Base-by-base conservation (phyloP, 2,329 filamentous ascomycete genomes). In the Colletotrichum tropicale region DNA sequence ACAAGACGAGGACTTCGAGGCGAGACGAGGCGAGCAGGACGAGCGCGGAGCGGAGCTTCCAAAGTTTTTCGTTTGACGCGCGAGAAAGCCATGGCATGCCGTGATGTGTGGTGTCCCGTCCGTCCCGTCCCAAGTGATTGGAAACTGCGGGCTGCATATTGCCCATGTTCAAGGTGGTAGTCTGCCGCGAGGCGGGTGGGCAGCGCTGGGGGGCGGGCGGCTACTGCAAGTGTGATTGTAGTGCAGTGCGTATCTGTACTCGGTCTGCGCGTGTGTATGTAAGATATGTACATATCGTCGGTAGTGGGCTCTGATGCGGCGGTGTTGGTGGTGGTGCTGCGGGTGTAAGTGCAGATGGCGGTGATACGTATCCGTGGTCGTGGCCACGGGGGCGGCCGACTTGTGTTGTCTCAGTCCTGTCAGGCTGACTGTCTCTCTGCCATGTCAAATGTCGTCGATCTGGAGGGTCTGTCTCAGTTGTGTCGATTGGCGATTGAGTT, bases 401-500 rank as follows among this genome's bases (percentile, higher is more conserved):
- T 60, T 30, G 15, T n/a, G 16, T 32, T 72, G 73, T 72, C 73
- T 75, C 64, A 66, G 72, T 55, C 36, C 56, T 72, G 56, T 64
- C 69, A 69, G 32, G 66, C 26, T 52, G 70, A 8, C 32, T 74
- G 70, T 55, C 60, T 66, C 58, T 65, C 38, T 72, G 48, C 18
- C 43, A 48, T 65, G 70, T 65, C 70, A 69, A 56, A 58, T 75
- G 48, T 56, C 58, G 62, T 68, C 73, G 74, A 74, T 75, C 69
- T 64, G 21, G 56, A 73, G 48, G 58, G 70, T 36, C 62, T 75
- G 73, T 75, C 73, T 75, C 73, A 75, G 70, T 62, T 73, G 64
- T 48, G 34, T 60, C 48, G 74, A 69, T 74, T 73, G 48, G 58
- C 74, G 70, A 69, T 75, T 36, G 74, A 65, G 18, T 69, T 58